Evolutionary conservation across 768 basidiomycete species (phyloP).

Genomic region (Tylopilus rubrobrunneus): DNA sequence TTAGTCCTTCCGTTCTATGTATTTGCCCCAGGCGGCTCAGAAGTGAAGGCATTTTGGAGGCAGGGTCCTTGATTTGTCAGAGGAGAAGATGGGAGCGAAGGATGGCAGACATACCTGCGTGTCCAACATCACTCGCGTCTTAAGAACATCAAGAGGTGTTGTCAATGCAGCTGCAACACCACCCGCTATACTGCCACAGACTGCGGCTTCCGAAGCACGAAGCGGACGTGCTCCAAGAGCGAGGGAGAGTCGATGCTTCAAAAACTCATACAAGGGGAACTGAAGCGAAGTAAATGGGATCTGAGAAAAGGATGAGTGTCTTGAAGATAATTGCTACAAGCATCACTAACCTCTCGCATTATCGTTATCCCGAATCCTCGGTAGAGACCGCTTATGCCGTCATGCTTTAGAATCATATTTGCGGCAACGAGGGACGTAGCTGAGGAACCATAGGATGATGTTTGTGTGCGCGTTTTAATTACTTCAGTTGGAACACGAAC

Average conservation of each 20-base stretch:
- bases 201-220: slow-evolving; percentile 71
- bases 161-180: slow-evolving; percentile 86
- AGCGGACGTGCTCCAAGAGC: slow-evolving; percentile 52
- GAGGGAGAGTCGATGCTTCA: slow-evolving; percentile 67
- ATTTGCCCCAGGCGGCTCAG: slow-evolving; percentile 59
- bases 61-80: slow-evolving; percentile 40
- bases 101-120: slow-evolving; percentile 53
- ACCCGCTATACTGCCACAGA: slow-evolving; percentile 89
- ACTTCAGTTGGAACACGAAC: slow-evolving; percentile 96
- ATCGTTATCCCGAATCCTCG: slow-evolving; percentile 83
- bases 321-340: neutral
- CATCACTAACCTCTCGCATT: slow-evolving; percentile 51
- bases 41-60: slow-evolving; percentile 52
- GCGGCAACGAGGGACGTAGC: slow-evolving; percentile 63
- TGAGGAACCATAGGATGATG: slow-evolving; percentile 64
- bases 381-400: slow-evolving; percentile 80
- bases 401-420: slow-evolving; percentile 48
- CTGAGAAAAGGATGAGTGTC: slow-evolving; percentile 37
- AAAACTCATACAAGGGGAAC: slow-evolving; percentile 89
- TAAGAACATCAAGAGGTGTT: slow-evolving; percentile 94
- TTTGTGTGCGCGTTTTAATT: slow-evolving; percentile 91
- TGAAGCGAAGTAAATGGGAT: slow-evolving; percentile 96
- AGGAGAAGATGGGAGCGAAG: neutral
- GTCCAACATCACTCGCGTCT: slow-evolving; percentile 96
- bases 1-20: slow-evolving; percentile 63